Base-by-base conservation (phyloP, 1,284 basidiomycete species). In the Erythrobasidium hasegawianum region DNA sequence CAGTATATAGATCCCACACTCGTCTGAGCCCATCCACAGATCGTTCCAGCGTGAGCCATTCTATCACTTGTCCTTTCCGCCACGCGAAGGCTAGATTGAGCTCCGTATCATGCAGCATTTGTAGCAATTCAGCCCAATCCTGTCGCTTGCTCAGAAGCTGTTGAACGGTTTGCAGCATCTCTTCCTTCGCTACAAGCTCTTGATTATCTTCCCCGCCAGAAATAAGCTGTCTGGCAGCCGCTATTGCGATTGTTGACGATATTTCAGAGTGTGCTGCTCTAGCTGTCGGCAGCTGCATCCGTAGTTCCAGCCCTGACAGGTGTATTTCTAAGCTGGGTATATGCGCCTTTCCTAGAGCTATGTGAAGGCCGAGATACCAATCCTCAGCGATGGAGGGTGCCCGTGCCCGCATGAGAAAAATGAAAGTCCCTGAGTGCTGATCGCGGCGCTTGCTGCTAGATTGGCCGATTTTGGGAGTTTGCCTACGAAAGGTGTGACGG, bases 281-380 rank as follows among this genome's bases (percentile, higher is more conserved):
- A 39, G 55, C 41, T 14, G 71, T 54, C 24, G 70, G 70, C 5
- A 72, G 18, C 7, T 60, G 67, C 4, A 73, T 58, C 40, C 67
- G 61, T 11, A 70, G 66, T 0, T 68, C 70, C 20, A 73, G 57
- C 0, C 65, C 66, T 1, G 71, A 68, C 0, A 70, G 49, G 39
- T 53, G 55, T 11, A 73, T 59, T 26, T 73, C 72, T 38, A 73
- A 29, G 8, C 18, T n/a, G 1, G 45, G 55, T 22, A 71, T 59
- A 5, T 69, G 49, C 9, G 49, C 27, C 14, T 69, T 70, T 2
- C 71, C 70, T 11, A 73, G 69, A 2, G 59, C 58, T 27, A 60
- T 59, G 27, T 67, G 67, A 1, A 73, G 68, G 1, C 67, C 57
- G 68, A 71, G 71, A 40, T 71, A 62, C 72, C 72, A 73, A 29